A percentile compares a stretch with the other conserved stretches of the same genome.
These are phyloP conservation scores for Eucalyptus sp. DNA, from an alignment of 345 rosid genomes.

Conservation along the genomic window DNA sequence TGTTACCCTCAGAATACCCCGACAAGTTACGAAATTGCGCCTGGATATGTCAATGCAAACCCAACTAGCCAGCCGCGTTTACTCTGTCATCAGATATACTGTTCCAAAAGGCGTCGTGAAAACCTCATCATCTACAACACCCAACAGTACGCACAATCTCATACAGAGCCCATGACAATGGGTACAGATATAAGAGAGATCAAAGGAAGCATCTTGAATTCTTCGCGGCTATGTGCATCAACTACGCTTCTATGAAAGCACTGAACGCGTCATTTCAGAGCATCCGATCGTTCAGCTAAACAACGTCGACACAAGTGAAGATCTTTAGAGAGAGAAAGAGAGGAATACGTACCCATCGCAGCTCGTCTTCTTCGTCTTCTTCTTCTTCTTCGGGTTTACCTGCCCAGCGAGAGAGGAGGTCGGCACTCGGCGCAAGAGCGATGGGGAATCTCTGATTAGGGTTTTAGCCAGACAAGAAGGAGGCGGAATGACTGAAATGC, in stretches of 20 bases:
- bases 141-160: neutral
- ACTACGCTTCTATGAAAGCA: neutral
- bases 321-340: neutral
- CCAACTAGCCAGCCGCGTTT: neutral
- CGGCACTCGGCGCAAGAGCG: neutral
- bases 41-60: neutral
- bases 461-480: neutral
- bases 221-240: neutral
- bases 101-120: neutral
- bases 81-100: neutral
- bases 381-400: neutral
- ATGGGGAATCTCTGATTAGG: neutral
- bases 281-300: neutral
- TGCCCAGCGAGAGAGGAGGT: neutral
- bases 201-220: neutral
- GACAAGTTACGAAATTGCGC: neutral
- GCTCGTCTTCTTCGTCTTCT: neutral
- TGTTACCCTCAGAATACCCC: neutral
- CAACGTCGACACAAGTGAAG: neutral
- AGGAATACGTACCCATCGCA: neutral
- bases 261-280: neutral
- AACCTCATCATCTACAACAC: neutral
- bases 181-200: neutral
- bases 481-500: neutral
- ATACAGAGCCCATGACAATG: neutral